A percentile compares a stretch with the other conserved stretches of the same genome.
These are phyloP conservation scores for Phytophthora cactorum DNA, from an alignment of 352 stramenopile genomes.

Conservation along the genomic window DNA sequence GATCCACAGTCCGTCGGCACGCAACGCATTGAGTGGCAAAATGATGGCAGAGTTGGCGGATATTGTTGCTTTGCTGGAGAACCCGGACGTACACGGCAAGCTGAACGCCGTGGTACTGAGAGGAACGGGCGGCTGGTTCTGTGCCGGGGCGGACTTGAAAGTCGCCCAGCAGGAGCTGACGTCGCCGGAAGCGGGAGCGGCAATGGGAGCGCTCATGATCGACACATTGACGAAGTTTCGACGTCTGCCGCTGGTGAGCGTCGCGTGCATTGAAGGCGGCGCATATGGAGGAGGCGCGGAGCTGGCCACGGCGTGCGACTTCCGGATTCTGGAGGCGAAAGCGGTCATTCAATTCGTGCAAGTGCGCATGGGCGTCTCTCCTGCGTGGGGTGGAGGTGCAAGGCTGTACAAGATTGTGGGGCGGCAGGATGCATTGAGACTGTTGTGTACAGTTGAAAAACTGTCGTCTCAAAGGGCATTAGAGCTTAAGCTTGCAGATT, in stretches of 20 bases:
- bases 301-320: conserved; percentile 84
- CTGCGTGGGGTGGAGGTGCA: conserved; percentile 83
- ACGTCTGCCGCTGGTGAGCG: conserved; percentile 78
- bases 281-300: conserved; percentile 88
- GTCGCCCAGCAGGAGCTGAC: conserved; percentile 82
- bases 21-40: conserved; percentile 82
- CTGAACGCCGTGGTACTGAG: conserved; percentile 73
- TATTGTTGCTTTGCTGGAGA: conserved; percentile 65
- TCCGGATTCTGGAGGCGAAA: conserved; percentile 64
- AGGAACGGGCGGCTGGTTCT: conserved; percentile 79
- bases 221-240: conserved; percentile 75
- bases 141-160: conserved; percentile 79
- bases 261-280: conserved; percentile 80
- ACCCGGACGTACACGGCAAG: conserved; percentile 49
- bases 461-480: conserved; percentile 52
- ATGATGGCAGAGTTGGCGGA: conserved; percentile 91
- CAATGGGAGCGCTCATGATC: conserved; percentile 80
- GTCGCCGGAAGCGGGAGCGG: conserved; percentile 62
- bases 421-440: conserved; percentile 63
- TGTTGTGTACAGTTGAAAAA: conserved; percentile 78
- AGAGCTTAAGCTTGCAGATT: conserved; percentile 73
- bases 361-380: conserved; percentile 80
- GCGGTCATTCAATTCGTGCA: conserved; percentile 89
- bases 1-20: conserved; percentile 69
- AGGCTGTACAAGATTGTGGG: conserved; percentile 83